A percentile compares a stretch with the other conserved stretches of the same genome.
Conservation (phyloP, 169 alveolate genomes). For the Eimeria sp. region DNA sequence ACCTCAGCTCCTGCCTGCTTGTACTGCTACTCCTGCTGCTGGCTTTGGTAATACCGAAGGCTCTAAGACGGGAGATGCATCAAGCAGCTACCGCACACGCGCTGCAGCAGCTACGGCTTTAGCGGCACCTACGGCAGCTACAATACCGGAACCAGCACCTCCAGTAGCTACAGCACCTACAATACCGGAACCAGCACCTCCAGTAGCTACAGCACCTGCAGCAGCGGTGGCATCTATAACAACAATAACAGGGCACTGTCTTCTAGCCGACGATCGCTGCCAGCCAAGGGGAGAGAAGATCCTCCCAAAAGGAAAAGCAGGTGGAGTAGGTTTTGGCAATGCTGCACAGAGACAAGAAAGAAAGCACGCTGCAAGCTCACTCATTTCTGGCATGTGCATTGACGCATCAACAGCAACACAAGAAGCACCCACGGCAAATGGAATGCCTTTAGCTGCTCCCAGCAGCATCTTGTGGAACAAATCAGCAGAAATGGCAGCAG, state of each 20-base stretch:
- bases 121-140: conserved; percentile 3
- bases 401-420: not conserved
- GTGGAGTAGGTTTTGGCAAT: not conserved
- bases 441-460: not conserved
- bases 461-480: not conserved
- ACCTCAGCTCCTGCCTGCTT: not conserved
- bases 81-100: conserved; percentile 19
- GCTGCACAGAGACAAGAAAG: not conserved
- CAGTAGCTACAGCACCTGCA: not conserved
- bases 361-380: not conserved
- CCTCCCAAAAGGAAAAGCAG: not conserved
- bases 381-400: not conserved
- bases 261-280: not conserved
- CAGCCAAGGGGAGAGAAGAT: not conserved
- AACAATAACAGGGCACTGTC: not conserved
- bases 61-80: not conserved
- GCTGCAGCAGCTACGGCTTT: not conserved
- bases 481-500: conserved; percentile 22
- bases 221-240: not conserved
- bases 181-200: not conserved
- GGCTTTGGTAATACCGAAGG: not conserved
- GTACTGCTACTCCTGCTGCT: not conserved
- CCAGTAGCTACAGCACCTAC: not conserved
- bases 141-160: not conserved
- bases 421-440: not conserved